Percentiles rank a stretch among this genome's conserved stretches.
These are phyloP conservation scores for Candida dendrica DNA, from an alignment of 805 yeast species.

Conservation along the genomic window DNA sequence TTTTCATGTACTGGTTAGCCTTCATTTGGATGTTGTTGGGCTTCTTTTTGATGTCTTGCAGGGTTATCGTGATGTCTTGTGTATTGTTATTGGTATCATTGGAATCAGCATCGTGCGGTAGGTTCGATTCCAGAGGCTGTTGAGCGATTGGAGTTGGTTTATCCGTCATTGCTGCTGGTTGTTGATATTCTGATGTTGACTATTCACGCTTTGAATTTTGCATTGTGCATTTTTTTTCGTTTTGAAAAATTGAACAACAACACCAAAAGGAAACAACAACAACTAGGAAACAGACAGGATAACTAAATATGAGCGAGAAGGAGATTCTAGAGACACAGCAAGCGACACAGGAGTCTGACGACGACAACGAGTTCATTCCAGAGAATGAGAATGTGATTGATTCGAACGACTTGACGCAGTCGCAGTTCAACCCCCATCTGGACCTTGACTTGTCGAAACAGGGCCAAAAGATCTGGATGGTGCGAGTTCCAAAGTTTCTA, in stretches of 20 bases:
- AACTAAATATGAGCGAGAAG: constrained; percentile 5
- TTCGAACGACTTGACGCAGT: constrained; percentile 35
- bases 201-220: too few relatives aligned
- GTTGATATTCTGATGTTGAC: too few relatives aligned
- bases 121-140: too few relatives aligned
- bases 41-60: constrained; percentile 10
- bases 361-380: constrained; percentile 28
- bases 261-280: too few relatives aligned
- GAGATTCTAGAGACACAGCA: constrained; percentile 17
- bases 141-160: too few relatives aligned
- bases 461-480: constrained; percentile 82
- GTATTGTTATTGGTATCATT: background rate
- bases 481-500: constrained; percentile 80
- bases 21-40: constrained; percentile 9
- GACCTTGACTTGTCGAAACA: constrained; percentile 65
- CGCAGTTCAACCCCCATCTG: constrained; percentile 52
- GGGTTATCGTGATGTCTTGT: constrained; percentile 8
- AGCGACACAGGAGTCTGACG: constrained; percentile 22
- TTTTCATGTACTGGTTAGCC: constrained; percentile 22
- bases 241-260: too few relatives aligned
- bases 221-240: too few relatives aligned
- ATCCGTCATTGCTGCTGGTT: too few relatives aligned
- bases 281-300: too few relatives aligned
- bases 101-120: background rate
- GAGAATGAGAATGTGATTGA: constrained; percentile 38